phyloP scores from a whole-genome alignment of 2,329 filamentous ascomycete genomes.

The Scedosporium aurantiacum region DNA sequence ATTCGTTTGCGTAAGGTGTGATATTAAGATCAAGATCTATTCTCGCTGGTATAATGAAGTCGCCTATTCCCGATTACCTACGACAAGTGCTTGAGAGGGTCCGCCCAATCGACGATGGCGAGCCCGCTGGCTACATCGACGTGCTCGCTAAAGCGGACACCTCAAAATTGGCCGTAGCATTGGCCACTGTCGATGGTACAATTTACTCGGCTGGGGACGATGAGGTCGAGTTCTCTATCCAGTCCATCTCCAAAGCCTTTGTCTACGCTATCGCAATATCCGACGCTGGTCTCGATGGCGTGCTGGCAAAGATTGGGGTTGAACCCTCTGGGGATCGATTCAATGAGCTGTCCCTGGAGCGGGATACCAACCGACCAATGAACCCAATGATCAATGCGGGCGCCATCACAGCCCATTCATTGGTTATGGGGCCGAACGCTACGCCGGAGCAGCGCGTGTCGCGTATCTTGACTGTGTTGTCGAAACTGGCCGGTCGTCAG shows the following conservation, averaged over 20 bases:
- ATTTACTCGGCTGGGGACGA: conserved; percentile 28
- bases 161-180: conserved; percentile 24
- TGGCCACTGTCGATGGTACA: conserved; percentile 28
- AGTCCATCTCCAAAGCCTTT: conserved; percentile 29
- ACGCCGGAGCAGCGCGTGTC: conserved; percentile 23
- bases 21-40: too few species aligned
- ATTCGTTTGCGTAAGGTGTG: too few species aligned
- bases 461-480: conserved; percentile 23
- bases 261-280: conserved; percentile 29
- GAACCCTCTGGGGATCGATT: conserved; percentile 28
- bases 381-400: conserved; percentile 26
- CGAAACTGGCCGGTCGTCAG: conserved; percentile 22
- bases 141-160: conserved; percentile 26
- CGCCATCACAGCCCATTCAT: conserved; percentile 22
- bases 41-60: conserved; percentile 17
- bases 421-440: conserved; percentile 18
- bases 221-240: conserved; percentile 26
- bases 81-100: conserved; percentile 20
- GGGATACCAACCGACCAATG: conserved; percentile 20
- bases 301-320: conserved; percentile 27
- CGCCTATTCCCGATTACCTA: conserved; percentile 24
- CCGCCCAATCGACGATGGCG: conserved; percentile 18
- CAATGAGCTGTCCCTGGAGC: conserved; percentile 21
- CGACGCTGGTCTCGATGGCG: conserved; percentile 21
- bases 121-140: conserved; percentile 25